phyloP scores from a whole-genome alignment of 345 rosid species.

The Rhizophora mangle region DNA sequence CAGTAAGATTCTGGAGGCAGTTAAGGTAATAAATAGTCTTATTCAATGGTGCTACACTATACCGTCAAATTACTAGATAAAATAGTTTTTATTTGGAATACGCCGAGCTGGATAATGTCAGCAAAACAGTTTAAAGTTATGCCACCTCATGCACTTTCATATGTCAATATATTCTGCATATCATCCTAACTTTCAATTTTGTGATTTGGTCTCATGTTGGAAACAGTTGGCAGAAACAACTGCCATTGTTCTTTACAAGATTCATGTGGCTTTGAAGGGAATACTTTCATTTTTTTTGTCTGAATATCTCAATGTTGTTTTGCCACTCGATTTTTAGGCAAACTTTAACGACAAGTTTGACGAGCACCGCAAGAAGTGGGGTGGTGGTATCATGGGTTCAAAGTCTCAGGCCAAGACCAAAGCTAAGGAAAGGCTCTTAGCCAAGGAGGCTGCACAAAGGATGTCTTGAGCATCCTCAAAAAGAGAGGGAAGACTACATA shows the following conservation, averaged over 20 bases:
- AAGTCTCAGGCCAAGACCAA: conserved; percentile 75
- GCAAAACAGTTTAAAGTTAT: too few relatives aligned
- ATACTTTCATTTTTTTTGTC: not conserved
- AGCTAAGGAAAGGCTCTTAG: conserved; percentile 59
- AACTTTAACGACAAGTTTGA: conserved; percentile 70
- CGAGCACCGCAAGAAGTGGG: conserved; percentile 68
- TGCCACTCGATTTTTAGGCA: conserved; percentile 31
- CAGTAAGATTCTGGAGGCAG: conserved; percentile 67
- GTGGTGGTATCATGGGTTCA: conserved; percentile 79
- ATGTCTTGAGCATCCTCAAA: conserved; percentile 34
- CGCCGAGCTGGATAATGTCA: too few relatives aligned
- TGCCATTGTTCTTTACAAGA: not conserved
- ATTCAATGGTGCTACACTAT: too few relatives aligned
- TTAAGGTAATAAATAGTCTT: conserved; percentile 40
- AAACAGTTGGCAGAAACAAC: too few relatives aligned
- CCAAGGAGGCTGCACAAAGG: conserved; percentile 75
- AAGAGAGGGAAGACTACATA: not conserved
- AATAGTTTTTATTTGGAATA: too few relatives aligned
- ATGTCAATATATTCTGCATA: too few relatives aligned
- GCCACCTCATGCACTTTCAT: too few relatives aligned
- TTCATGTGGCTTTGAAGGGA: not conserved
- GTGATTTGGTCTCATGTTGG: too few relatives aligned
- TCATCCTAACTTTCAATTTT: too few relatives aligned
- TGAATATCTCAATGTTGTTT: not conserved
- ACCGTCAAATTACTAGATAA: too few relatives aligned